Evolutionary conservation across 2,329 filamentous ascomycete genomes (phyloP), one percentile per base, ranked within the genome.

Genomic region (Hypomyces rosellus): DNA sequence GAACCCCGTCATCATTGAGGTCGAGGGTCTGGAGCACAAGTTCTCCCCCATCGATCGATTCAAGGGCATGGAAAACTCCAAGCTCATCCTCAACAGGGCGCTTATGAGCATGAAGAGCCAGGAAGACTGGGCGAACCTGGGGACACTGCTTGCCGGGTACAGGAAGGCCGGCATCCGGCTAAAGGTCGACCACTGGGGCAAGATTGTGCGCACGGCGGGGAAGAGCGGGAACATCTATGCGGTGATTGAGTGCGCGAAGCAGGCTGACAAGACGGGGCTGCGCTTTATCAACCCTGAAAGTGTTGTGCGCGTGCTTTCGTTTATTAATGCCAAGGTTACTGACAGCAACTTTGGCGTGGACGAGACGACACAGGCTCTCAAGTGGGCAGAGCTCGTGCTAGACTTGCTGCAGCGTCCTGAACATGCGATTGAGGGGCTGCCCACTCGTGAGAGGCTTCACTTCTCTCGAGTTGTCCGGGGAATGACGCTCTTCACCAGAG

Each of bases 1-100:
- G 34, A 78, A 83, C 61, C 78, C 80, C 36, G 71, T 83, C 54
- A 70, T 71, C 53, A 76, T 84, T 55, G 77, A 82, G 56, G 72
- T 86, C 55, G 78, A 79, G 52, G 80, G 74, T 57, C 70, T 80
- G 52, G 67, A 77, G 55, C 64, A 77, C 63, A 73, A 70, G 55
- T 82, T 82, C 66, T 65, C 66, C 44, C 66, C 74, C 60, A 64
- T 74, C 50, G 63, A 80, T 64, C 62, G 56, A n/a, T 55, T 69
- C 55, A 64, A 53, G 16, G 71, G 69, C 38, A 50, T 78, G 4
- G 75, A 74, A 36, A 68, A 68, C 55, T 72, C 74, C 5, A 69
- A 67, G 20, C 62, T 62, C 34, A 59, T 66, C 45, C 54, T 78
- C 39, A 46, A 55, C 36, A 16, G 61, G 6, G 75, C 71, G 34